These are phyloP conservation scores for Fusarium sp. DNA, from an alignment of 2,329 filamentous ascomycete species.

Conservation along the genomic window DNA sequence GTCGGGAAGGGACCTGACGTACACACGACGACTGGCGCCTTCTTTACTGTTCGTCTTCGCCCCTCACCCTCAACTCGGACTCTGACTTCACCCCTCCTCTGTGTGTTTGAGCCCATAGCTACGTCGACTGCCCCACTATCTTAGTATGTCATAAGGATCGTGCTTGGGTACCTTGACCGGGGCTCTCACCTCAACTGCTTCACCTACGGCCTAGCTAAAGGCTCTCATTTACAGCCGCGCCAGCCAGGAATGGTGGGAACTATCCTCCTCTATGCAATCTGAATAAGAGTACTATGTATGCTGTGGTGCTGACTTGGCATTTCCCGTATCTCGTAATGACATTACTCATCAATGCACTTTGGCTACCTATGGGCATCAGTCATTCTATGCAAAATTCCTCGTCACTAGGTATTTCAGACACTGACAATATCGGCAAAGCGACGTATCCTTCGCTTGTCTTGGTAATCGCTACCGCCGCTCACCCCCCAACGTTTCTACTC, in stretches of 20 bases:
- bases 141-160: conserved; percentile 22
- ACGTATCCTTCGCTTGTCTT: conserved; percentile 26
- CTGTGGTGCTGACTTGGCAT: not conserved
- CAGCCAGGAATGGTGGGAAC: conserved; percentile 22
- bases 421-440: conserved; percentile 1
- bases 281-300: not conserved
- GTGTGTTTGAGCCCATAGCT: not conserved
- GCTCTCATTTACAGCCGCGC: conserved; percentile 30
- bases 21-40: conserved; percentile 31
- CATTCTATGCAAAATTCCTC: conserved; percentile 3
- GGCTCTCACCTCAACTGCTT: conserved; percentile 30
- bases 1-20: conserved; percentile 38
- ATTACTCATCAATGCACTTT: not conserved
- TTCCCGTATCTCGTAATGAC: not conserved
- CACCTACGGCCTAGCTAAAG: conserved; percentile 12
- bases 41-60: conserved; percentile 31
- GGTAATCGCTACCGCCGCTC: conserved; percentile 24
- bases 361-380: not conserved
- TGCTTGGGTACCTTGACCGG: conserved; percentile 21
- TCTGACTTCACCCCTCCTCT: conserved; percentile 32
- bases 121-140: conserved; percentile 19
- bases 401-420: conserved; percentile 6
- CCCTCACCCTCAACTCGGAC: conserved; percentile 11
- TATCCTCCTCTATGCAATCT: not conserved
- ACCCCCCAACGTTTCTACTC: conserved; percentile 18